phyloP scores from a whole-genome alignment of 306 rosid species.

The Sicyos baderoa region DNA sequence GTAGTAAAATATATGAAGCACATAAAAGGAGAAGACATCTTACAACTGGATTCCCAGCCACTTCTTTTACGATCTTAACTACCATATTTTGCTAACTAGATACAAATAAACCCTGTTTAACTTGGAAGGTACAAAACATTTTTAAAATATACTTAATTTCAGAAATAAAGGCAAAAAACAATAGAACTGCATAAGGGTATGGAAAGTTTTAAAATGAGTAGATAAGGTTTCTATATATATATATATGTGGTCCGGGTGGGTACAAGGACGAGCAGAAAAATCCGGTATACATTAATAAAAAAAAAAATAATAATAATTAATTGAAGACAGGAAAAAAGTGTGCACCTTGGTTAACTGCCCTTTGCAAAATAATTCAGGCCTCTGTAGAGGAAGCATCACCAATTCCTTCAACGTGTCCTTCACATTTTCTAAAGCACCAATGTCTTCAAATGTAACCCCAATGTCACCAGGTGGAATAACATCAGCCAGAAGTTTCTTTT shows the following conservation, averaged over 20 bases:
- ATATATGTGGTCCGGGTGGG: background rate
- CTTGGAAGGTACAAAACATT: background rate
- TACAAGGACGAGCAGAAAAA: background rate
- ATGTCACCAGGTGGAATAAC: constrained; percentile 85
- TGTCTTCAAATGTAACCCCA: constrained; percentile 92
- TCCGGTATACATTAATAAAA: background rate
- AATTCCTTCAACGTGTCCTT: constrained; percentile 93
- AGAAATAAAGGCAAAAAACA: too few species aligned
- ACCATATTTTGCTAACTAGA: background rate
- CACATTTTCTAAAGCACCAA: constrained; percentile 91
- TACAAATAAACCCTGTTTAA: background rate
- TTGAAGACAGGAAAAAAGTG: background rate
- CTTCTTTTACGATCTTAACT: background rate
- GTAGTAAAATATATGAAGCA: background rate
- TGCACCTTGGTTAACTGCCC: constrained; percentile 87
- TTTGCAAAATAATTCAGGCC: constrained; percentile 85
- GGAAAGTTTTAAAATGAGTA: background rate
- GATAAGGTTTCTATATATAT: background rate
- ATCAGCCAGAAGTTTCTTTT: constrained; percentile 81
- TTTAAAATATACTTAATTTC: too few species aligned
- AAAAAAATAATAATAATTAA: background rate
- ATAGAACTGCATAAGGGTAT: background rate
- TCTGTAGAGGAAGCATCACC: constrained; percentile 95
- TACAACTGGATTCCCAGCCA: too few species aligned
- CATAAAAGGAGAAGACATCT: background rate